Conservation (phyloP, 2,329 filamentous ascomycete genomes). For the Fusarium concolor region DNA sequence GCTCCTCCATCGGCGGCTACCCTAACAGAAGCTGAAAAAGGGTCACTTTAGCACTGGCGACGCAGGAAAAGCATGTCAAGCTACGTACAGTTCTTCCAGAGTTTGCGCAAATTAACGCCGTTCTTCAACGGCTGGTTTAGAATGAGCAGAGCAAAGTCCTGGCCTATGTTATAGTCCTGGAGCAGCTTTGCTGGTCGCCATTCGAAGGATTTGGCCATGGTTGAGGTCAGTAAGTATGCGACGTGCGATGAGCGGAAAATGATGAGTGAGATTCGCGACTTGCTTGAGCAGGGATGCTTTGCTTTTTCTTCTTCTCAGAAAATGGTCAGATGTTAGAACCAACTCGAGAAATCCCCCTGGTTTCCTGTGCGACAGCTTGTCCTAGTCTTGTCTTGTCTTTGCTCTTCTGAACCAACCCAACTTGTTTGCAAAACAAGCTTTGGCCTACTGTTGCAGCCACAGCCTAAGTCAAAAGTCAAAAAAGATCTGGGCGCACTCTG, state of each 20-base stretch:
- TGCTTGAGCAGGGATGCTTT: neutral
- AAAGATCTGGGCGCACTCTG: conserved; percentile 3
- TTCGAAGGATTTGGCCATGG: conserved; percentile 49
- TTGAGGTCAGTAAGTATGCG: conserved; percentile 6
- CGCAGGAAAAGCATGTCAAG: conserved; percentile 4
- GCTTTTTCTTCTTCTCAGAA: conserved; percentile 12
- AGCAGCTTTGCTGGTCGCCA: conserved; percentile 56
- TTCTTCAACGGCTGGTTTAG: conserved; percentile 64
- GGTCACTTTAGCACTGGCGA: conserved; percentile 28
- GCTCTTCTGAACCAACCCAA: conserved; percentile 1
- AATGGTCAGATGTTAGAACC: conserved; percentile 1
- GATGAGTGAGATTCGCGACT: neutral
- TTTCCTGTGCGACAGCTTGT: conserved; percentile 35
- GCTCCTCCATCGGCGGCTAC: conserved; percentile 94
- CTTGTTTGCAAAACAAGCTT: conserved; percentile 25
- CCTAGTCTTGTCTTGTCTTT: neutral
- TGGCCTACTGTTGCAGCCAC: conserved; percentile 15
- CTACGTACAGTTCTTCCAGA: conserved; percentile 62
- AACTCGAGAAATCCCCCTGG: conserved; percentile 27
- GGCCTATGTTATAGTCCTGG: conserved; percentile 48
- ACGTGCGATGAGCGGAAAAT: neutral
- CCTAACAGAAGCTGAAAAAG: conserved; percentile 66
- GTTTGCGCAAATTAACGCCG: conserved; percentile 59
- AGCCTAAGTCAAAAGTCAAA: conserved; percentile 17
- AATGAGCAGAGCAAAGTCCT: conserved; percentile 60